These are phyloP conservation scores for Lichtheimia corymbifera DNA, from an alignment of 371 early-diverging fungal genomes.

Conservation along the genomic window DNA sequence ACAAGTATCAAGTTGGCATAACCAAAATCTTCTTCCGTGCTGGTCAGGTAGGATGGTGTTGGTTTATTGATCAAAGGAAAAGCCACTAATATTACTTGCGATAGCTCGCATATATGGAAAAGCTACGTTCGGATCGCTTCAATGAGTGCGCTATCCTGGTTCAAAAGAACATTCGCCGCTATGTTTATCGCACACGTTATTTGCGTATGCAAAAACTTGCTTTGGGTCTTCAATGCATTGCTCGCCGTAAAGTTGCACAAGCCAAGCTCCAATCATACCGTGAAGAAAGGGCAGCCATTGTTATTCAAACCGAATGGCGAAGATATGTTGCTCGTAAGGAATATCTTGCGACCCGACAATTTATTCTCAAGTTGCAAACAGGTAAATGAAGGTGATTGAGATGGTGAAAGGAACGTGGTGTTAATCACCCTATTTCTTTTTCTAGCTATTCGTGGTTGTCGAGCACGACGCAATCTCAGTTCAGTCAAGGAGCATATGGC, in stretches of 20 bases:
- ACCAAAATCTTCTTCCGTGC: conserved; percentile 99
- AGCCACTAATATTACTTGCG: not conserved
- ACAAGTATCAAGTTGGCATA: conserved; percentile 94
- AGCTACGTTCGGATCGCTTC: conserved; percentile 81
- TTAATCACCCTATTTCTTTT: not conserved
- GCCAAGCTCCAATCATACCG: conserved; percentile 54
- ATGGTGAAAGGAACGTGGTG: not conserved
- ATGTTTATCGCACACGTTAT: conserved; percentile 74
- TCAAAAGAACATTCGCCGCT: conserved; percentile 86
- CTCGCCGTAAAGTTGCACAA: conserved; percentile 67
- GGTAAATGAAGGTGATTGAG: conserved; percentile 15
- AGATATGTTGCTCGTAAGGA: conserved; percentile 65
- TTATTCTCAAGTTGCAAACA: conserved; percentile 50
- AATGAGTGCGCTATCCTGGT: conserved; percentile 79
- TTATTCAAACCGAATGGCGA: conserved; percentile 75
- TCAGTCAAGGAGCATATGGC: conserved; percentile 59
- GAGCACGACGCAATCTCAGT: conserved; percentile 54
- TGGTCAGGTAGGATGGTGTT: conserved; percentile 60
- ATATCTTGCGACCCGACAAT: conserved; percentile 43
- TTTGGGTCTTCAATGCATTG: conserved; percentile 62
- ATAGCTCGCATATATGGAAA: conserved; percentile 87
- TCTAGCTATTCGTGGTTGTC: conserved; percentile 53
- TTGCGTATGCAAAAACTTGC: conserved; percentile 61
- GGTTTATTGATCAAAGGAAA: not conserved
- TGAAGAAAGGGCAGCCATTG: conserved; percentile 71